phyloP scores from a whole-genome alignment of 768 basidiomycete species.

The Leccinum obscurum region DNA sequence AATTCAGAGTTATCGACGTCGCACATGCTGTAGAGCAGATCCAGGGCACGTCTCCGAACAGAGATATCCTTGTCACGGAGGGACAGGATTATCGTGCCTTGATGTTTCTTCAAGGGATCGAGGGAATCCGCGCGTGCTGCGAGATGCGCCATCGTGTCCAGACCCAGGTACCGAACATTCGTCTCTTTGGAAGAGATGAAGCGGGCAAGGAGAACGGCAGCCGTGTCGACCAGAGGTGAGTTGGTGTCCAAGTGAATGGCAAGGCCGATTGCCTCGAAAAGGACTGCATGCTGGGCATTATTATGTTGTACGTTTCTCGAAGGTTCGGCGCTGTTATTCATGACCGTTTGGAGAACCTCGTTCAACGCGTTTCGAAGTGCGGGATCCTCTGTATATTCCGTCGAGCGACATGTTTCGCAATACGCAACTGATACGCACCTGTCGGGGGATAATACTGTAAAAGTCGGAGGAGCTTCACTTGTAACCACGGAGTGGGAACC shows the following conservation, averaged over 20 bases:
- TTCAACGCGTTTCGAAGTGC: slow-evolving; percentile 75
- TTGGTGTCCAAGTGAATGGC: slow-evolving; percentile 95
- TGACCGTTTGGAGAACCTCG: slow-evolving; percentile 83
- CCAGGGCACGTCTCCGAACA: slow-evolving; percentile 89
- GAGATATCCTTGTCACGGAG: slow-evolving; percentile 97
- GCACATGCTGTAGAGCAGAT: slow-evolving; percentile 98
- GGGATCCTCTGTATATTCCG: slow-evolving; percentile 66
- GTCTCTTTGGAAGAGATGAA: slow-evolving; percentile 99
- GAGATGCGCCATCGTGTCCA: slow-evolving; percentile 98
- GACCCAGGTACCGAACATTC: slow-evolving; percentile 94
- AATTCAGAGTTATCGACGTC: slow-evolving; percentile 95
- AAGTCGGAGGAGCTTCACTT: slow-evolving; percentile 90
- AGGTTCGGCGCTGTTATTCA: slow-evolving; percentile 89
- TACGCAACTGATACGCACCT: slow-evolving; percentile 48
- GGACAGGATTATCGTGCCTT: slow-evolving; percentile 91
- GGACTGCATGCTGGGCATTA: slow-evolving; percentile 96
- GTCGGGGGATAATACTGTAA: slow-evolving; percentile 96
- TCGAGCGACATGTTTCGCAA: slow-evolving; percentile 8
- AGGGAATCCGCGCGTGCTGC: slow-evolving; percentile 92
- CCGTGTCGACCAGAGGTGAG: slow-evolving; percentile 83
- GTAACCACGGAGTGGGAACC: slow-evolving; percentile 96
- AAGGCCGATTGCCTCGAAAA: slow-evolving; percentile 96
- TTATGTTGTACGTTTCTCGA: slow-evolving; percentile 97
- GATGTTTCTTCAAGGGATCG: slow-evolving; percentile 91
- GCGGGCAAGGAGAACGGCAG: slow-evolving; percentile 87